Conservation (phyloP, 768 basidiomycete species). For the Dioszegia crocea region DNA sequence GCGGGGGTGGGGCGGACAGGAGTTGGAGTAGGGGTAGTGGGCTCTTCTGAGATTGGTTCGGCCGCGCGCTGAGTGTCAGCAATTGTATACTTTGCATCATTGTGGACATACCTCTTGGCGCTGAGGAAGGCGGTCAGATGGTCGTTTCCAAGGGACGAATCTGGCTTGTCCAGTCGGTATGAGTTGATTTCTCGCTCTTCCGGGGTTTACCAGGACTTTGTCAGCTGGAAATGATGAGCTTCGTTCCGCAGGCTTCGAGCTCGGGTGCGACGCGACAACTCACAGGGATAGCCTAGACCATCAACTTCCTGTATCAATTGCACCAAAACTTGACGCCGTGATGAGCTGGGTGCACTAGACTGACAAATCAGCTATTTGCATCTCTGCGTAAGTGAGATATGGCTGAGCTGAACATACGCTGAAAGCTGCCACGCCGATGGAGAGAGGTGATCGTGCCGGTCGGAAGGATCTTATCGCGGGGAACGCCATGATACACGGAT, state of each 20-base stretch:
- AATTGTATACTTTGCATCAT: too few species aligned
- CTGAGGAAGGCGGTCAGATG: constrained; percentile 3
- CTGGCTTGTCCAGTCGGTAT: constrained; percentile 27
- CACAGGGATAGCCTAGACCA: constrained; percentile 25
- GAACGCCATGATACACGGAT: not conserved
- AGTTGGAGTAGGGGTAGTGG: constrained; percentile 7
- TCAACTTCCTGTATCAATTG: constrained; percentile 34
- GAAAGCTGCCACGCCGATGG: not conserved
- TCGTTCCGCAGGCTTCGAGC: not conserved
- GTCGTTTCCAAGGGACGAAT: constrained; percentile 28
- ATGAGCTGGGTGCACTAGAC: constrained; percentile 13
- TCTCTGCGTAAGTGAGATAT: not conserved
- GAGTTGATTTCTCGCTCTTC: constrained; percentile 33
- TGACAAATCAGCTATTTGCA: not conserved
- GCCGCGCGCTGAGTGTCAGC: not conserved
- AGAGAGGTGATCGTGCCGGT: not conserved
- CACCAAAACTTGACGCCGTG: constrained; percentile 21
- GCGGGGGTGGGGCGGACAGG: not conserved
- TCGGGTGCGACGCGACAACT: not conserved
- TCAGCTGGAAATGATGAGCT: constrained; percentile 15
- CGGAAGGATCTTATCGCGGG: not conserved
- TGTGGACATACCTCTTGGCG: not conserved
- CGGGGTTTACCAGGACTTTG: constrained; percentile 29
- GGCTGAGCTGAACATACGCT: not conserved
- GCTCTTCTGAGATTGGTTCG: not conserved